phyloP scores from a whole-genome alignment of 768 basidiomycete species.

The Pleurotus tuber-regium region DNA sequence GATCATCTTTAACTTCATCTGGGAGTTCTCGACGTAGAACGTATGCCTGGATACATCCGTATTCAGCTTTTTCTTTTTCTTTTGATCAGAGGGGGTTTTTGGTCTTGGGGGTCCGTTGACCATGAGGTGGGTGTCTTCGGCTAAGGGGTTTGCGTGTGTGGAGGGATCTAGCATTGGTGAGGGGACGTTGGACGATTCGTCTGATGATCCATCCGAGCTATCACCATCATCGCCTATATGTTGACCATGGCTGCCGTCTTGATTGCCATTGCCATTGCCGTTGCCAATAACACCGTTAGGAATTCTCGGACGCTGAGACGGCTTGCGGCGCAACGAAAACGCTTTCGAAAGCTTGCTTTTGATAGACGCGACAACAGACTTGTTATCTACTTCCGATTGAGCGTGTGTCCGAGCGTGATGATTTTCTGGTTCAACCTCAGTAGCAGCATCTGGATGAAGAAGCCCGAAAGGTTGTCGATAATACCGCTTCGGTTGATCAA shows the following conservation, averaged over 20 bases:
- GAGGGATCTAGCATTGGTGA: conserved; percentile 79
- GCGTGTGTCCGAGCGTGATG: conserved; percentile 17
- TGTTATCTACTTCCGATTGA: conserved; percentile 26
- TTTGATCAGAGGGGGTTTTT: conserved; percentile 34
- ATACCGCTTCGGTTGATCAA: conserved; percentile 86
- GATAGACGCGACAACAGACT: conserved; percentile 48
- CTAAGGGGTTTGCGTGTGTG: conserved; percentile 64
- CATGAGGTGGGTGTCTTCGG: conserved; percentile 23
- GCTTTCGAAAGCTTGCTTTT: conserved; percentile 42
- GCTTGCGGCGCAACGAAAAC: conserved; percentile 32
- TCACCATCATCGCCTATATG: conserved; percentile 20
- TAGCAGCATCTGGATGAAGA: conserved; percentile 35
- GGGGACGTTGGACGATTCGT: conserved; percentile 36
- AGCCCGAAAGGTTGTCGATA: conserved; percentile 84
- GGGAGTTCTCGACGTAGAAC: conserved; percentile 90
- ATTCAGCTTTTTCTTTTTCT: conserved; percentile 44
- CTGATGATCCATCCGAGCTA: conserved; percentile 29
- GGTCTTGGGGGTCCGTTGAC: conserved; percentile 15
- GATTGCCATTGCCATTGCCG: not conserved
- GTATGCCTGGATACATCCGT: conserved; percentile 87
- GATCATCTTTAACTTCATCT: conserved; percentile 81
- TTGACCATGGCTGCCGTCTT: conserved; percentile 4
- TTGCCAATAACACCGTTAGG: conserved; percentile 10
- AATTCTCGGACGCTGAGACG: conserved; percentile 12
- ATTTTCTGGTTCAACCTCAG: conserved; percentile 16